Evolutionary conservation across 495 filamentous ascomycete species (phyloP), one percentile per base, ranked within the genome.

Genomic region (Cryomyces antarcticus): DNA sequence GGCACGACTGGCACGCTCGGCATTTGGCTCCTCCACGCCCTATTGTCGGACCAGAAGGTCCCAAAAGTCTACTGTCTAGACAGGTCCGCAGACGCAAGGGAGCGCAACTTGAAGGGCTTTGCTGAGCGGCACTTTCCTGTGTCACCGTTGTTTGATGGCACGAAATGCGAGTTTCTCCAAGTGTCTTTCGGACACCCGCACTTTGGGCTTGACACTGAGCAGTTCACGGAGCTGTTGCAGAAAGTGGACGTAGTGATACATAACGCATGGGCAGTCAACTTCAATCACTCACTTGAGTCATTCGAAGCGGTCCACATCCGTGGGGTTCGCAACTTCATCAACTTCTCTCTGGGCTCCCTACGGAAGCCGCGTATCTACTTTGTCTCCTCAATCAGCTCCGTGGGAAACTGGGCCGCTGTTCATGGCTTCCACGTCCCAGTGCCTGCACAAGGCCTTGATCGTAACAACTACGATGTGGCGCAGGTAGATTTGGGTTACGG

Each of bases 221-320:
- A 38, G 3, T 60, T 53, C 45, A n/a, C 41, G 5, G 38, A 10
- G 7, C 48, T 60, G 39, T 44, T 0, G 6, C 34, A n/a, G 10
- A 45, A 37, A 12, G 37, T 52, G 5, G 58, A 53, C 2, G 36
- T 56, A 3, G 43, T 69, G 42, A 58, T 69, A 33, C 62, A 66
- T 48, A 65, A 64, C 42, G 62, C 61, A 31, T 69, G 65, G 65
- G 42, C 56, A 1, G 60, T 65, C 31, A 60, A 69, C 53, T 66
- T 68, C 54, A 65, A 66, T 34, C 55, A 55, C 5, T 49, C 57
- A 0, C 50, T 69, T 3, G 6, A n/a, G 2, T 57, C 56, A 6
- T 68, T 64, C 47, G n/a, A n/a, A n/a, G 43, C 53, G 6, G 30
- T 13, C 10, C 38, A 47, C 36, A 42, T 50, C 4, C 7, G 6